A percentile compares a stretch with the other conserved stretches of the same genome.
phyloP scores from a whole-genome alignment of 2,329 filamentous ascomycete species.

The Celoporthe dispersa region DNA sequence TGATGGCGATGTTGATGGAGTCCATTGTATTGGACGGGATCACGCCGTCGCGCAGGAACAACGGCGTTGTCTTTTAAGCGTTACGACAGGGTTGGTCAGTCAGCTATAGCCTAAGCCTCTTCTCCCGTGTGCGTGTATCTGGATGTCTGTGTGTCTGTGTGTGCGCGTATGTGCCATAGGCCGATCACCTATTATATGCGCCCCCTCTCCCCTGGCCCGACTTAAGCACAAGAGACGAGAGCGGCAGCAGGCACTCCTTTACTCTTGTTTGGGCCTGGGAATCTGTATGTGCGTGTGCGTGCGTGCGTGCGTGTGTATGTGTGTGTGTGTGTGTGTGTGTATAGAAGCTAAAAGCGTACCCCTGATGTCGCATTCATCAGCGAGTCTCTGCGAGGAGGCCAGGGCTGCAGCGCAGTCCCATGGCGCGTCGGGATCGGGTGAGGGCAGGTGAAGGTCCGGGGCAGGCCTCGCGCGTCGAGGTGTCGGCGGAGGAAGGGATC shows the following conservation, averaged over 20 bases:
- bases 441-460: constrained; percentile 14
- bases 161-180: not conserved
- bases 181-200: not conserved
- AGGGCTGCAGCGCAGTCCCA: constrained; percentile 40
- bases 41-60: constrained; percentile 2
- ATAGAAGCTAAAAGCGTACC: constrained; percentile 23
- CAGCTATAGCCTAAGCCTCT: constrained; percentile 18
- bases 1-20: constrained; percentile 67
- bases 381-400: constrained; percentile 55
- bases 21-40: constrained; percentile 50
- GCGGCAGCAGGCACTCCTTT: not conserved
- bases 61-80: constrained; percentile 11
- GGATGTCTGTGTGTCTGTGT: not conserved
- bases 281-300: not conserved
- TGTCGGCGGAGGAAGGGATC: constrained; percentile 59
- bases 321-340: not conserved
- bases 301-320: not conserved
- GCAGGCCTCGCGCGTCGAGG: constrained; percentile 41
- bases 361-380: constrained; percentile 44
- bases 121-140: not conserved
- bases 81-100: constrained; percentile 21
- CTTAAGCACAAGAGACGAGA: not conserved
- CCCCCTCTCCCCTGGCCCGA: not conserved
- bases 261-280: not conserved
- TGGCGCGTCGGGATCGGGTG: constrained; percentile 19